Evolutionary conservation across 2,329 filamentous ascomycete genomes (phyloP).

Genomic region (Epichloe typhina): DNA sequence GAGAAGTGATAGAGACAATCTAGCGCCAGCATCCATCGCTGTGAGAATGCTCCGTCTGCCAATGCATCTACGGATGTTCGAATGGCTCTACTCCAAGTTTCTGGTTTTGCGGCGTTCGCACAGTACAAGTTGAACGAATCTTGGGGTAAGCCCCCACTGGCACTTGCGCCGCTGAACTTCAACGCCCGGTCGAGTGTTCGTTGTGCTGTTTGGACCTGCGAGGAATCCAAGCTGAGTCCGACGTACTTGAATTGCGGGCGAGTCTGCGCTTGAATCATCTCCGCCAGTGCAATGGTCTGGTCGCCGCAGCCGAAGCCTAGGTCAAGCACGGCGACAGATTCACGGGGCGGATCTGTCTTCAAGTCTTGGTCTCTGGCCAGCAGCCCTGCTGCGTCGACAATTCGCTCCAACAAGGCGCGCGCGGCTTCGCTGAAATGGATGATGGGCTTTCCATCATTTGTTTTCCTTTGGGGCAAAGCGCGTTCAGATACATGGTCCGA

Average conservation of each 20-base stretch:
- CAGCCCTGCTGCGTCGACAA: constrained; percentile 31
- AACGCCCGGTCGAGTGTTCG: constrained; percentile 15
- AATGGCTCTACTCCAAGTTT: constrained; percentile 23
- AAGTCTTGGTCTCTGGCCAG: constrained; percentile 8
- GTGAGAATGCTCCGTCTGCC: constrained; percentile 10
- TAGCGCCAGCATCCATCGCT: constrained; percentile 40
- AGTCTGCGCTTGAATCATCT: constrained; percentile 10
- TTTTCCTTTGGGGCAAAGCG: constrained; percentile 14
- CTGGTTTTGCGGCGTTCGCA: constrained; percentile 35
- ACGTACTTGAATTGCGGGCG: constrained; percentile 30
- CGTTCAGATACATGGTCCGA: not conserved
- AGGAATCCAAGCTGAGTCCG: constrained; percentile 36
- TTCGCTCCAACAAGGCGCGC: constrained; percentile 32
- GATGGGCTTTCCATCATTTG: constrained; percentile 16
- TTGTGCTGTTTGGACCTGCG: constrained; percentile 28
- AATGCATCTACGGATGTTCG: constrained; percentile 15
- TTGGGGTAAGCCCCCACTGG: not conserved
- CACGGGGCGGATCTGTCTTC: not conserved
- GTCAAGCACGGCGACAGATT: constrained; percentile 30
- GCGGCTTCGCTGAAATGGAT: constrained; percentile 32
- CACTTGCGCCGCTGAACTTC: constrained; percentile 4
- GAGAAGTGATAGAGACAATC: constrained; percentile 45
- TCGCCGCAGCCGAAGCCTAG: constrained; percentile 48
- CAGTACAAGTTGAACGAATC: constrained; percentile 26
- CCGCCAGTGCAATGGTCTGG: constrained; percentile 34